Base-by-base conservation (phyloP, 164 flowering plant genomes). In the Nymphaea thermarum region DNA sequence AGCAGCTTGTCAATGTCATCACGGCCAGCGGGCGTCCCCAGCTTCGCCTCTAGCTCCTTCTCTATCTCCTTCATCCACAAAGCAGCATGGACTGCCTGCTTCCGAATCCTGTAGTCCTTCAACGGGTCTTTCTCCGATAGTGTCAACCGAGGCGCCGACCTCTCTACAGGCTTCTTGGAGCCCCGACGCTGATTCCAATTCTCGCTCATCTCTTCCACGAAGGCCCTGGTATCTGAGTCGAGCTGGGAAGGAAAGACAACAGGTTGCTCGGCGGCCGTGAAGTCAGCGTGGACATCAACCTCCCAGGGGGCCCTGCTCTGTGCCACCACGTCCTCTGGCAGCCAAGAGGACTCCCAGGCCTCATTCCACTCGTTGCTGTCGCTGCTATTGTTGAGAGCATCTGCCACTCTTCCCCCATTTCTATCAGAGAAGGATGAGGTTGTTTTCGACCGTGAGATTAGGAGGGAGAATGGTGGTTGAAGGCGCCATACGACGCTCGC, bases 311-410 rank as follows among this genome's bases (percentile, higher is more conserved):
- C 87, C 45, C 88, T 80, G 77, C 68, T 79, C 64, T 79, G 85
- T 4, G 75, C 76, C 1, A 85, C 67, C 51, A 82, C 77, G 70
- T 87, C 85, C 53, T 92, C 91, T 0, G 99, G 99, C 3, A 95
- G 85, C 99, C 99, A 95, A 3, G 99, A 91, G 0, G 90, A 60
- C 69, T 95, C 99, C 99, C 99, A 95, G 4, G 97, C 89, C 60
- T 87, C 86, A 67, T 95, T 92, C 99, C 98, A 95, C 53, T 89
- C 89, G 15, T 87, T 96, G 5, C 36, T 82, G 84, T 4, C 78
- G 85, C 4, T 64, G 63, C 5, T 71, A 72, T 16, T 67, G 45
- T 14, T 25, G 36, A 25, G 43, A 61, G 10, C 11, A 55, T 7
- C 60, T 62, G 17, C 11, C 12, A 12, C 11, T 4, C 55, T 44